Conservation (phyloP, 768 basidiomycete species). For the Multifurca ochricompacta region DNA sequence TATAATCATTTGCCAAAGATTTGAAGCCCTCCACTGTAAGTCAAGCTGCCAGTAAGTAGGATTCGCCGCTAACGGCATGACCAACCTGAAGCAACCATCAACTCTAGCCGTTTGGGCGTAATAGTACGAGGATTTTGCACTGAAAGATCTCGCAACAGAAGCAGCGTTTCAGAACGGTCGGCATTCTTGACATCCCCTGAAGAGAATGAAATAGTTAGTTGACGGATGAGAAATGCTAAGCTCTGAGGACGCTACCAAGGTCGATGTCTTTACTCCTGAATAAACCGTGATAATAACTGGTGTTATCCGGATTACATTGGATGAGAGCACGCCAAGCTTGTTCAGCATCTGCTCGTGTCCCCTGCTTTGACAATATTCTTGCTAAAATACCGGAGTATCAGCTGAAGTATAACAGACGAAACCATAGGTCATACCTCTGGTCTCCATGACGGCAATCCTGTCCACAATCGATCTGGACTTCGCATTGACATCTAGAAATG, state of each 20-base stretch:
- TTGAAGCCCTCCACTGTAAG: slow-evolving; percentile 60
- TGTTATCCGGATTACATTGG: slow-evolving; percentile 77
- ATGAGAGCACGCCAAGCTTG: slow-evolving; percentile 76
- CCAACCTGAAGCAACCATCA: slow-evolving; percentile 53
- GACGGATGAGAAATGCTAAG: neutral
- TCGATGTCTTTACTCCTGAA: slow-evolving; percentile 57
- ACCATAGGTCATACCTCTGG: slow-evolving; percentile 40
- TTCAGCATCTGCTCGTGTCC: slow-evolving; percentile 59
- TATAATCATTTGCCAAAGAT: slow-evolving; percentile 54
- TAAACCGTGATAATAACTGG: slow-evolving; percentile 72
- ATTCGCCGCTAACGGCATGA: neutral
- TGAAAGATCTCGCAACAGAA: slow-evolving; percentile 51
- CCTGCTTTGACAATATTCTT: slow-evolving; percentile 63
- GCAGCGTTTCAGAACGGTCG: slow-evolving; percentile 44
- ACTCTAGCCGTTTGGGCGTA: slow-evolving; percentile 65
- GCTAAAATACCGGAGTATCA: slow-evolving; percentile 37
- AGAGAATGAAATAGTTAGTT: neutral
- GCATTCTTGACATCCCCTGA: slow-evolving; percentile 41
- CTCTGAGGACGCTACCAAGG: slow-evolving; percentile 41
- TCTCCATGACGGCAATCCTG: slow-evolving; percentile 58
- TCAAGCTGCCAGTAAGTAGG: neutral
- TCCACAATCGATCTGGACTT: slow-evolving; percentile 65
- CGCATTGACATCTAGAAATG: slow-evolving; percentile 53
- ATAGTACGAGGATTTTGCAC: slow-evolving; percentile 57
- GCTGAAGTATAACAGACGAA: neutral